phyloP scores from a whole-genome alignment of 1,284 basidiomycete species.

The Agroathelia rolfsii region DNA sequence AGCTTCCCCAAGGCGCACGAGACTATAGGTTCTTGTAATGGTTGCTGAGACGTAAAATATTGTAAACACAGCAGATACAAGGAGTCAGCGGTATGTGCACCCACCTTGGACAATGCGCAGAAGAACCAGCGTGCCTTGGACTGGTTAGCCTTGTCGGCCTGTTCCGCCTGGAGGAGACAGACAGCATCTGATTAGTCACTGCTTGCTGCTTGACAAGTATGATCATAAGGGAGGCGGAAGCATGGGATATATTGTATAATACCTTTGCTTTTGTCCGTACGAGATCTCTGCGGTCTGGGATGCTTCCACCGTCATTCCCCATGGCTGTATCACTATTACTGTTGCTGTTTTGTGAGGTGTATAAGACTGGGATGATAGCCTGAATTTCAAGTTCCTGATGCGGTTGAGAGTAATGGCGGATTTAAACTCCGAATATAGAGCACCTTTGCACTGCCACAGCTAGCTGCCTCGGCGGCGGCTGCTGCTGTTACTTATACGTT shows the following conservation, averaged over 20 bases:
- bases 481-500: no score
- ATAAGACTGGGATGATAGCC: no score
- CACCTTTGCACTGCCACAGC: no score
- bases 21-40: conserved; percentile 79
- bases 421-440: no score
- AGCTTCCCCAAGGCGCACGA: conserved; percentile 85
- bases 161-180: conserved; percentile 44
- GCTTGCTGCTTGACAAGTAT: conserved; percentile 1
- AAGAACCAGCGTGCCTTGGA: conserved; percentile 82
- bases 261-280: conserved; percentile 69
- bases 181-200: conserved; percentile 5
- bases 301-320: conserved; percentile 83
- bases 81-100: conserved; percentile 13
- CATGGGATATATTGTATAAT: no score
- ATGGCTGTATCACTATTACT: no score
- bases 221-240: background rate
- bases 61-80: background rate
- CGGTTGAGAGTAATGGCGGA: no score
- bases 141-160: conserved; percentile 81
- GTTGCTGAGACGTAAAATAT: conserved; percentile 38
- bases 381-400: no score
- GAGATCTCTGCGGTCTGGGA: conserved; percentile 74
- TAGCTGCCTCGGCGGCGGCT: no score
- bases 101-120: conserved; percentile 87
- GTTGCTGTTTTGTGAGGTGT: no score